Evolutionary conservation across 345 rosid species (phyloP), one percentile per base, ranked within the genome.

Genomic region (Alliaria petiolata): DNA sequence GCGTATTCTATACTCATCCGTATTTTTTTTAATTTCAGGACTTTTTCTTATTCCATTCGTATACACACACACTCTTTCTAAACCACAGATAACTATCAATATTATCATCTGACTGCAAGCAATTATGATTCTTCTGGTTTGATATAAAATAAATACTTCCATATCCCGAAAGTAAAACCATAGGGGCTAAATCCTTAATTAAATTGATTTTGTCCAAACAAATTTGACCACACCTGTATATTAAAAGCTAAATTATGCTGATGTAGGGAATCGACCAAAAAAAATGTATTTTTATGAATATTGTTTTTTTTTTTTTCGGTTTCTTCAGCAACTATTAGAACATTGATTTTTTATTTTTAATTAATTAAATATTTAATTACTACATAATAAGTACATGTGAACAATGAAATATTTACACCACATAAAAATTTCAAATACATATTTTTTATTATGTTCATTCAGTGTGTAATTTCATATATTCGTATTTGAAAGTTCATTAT

Each of bases 1-100:
- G 71, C 77, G 26, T 64, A 64, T 55, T 64, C 1, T 54, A 33
- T 72, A 72, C 69, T 63, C 43, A 9, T 42, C 11, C 31, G 34
- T 60, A 17, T 43, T 25, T 13, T 34, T 65, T 22, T 4, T 12
- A 5, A 4, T 25, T 22, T 38, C 7, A 1, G 6, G 22, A 38
- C 20, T 7, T 36, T 68, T 51, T 10, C 52, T 11, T 15, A 36
- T 56, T 49, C 26, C 28, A 56, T 28, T 65, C 35, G 58, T 12
- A n/a, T n/a, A n/a, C n/a, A n/a, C n/a, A 63, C 15, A 62, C 12
- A 17, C 15, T 59, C n/a, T 46, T 45, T n/a, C n/a, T n/a, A 47
- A 47, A 36, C 19, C 10, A 47, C 57, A 16, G 35, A 16, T 59
- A 36, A 22, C 35, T 69, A 49, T 22, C 30, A 54, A 13, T 31